phyloP scores from a whole-genome alignment of 108 stramenopile genomes.

The Discostella stelligeroides region DNA sequence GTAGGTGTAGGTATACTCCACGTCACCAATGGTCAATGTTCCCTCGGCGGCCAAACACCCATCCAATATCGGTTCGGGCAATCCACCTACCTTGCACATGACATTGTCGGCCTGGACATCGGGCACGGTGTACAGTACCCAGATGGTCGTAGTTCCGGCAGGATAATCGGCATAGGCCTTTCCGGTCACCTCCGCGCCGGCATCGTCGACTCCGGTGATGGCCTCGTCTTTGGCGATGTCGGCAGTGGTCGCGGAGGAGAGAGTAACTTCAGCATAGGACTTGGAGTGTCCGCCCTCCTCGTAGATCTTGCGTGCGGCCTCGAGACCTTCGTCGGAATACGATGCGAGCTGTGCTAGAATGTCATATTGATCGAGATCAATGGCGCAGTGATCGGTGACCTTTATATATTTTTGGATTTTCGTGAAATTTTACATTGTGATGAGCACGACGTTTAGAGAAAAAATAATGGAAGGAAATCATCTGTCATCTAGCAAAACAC shows the following conservation, averaged over 20 bases:
- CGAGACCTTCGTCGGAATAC: conserved; percentile 36
- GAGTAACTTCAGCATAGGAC: conserved; percentile 59
- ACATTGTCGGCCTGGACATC: conserved; percentile 59
- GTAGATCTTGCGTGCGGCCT: conserved; percentile 57
- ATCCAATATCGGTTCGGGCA: conserved; percentile 13
- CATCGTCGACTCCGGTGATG: conserved; percentile 45
- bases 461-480: conserved; percentile 7
- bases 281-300: conserved; percentile 68
- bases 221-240: conserved; percentile 31
- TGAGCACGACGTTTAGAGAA: background rate
- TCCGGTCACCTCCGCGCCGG: conserved; percentile 52
- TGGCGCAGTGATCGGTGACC: conserved; percentile 57
- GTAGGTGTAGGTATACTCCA: conserved; percentile 51
- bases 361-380: conserved; percentile 77
- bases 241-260: conserved; percentile 44
- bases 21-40: conserved; percentile 24
- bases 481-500: too few relatives aligned
- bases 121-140: conserved; percentile 54
- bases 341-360: conserved; percentile 52
- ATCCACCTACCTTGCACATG: conserved; percentile 74
- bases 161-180: conserved; percentile 43
- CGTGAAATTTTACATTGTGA: too few relatives aligned
- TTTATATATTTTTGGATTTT: too few relatives aligned
- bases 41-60: conserved; percentile 28
- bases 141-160: conserved; percentile 39